Evolutionary conservation across 805 yeast genomes (phyloP).

Genomic region (Starmerella vaccinii): DNA sequence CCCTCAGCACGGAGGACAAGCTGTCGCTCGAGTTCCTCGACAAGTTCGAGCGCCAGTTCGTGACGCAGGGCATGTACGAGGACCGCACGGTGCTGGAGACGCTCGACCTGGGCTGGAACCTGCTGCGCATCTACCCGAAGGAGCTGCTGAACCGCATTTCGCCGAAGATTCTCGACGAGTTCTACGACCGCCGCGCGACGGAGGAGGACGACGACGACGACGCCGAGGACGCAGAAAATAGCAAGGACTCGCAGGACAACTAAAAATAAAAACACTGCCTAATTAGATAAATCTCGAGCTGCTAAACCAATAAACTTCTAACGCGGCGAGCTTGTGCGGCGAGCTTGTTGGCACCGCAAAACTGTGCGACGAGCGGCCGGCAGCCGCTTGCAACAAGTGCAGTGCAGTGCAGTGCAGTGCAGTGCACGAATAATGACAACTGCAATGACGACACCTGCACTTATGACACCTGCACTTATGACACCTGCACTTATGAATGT

Average conservation of each 20-base stretch:
- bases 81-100: slow-evolving; percentile 90
- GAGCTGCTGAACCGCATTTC: slow-evolving; percentile 97
- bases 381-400: no score
- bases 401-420: no score
- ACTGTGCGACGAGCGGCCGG: no score
- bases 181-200: slow-evolving; percentile 51
- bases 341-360: no score
- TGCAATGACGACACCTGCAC: no score
- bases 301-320: no score
- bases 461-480: no score
- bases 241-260: slow-evolving; percentile 1
- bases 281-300: not conserved
- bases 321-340: no score
- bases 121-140: slow-evolving; percentile 97
- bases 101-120: slow-evolving; percentile 95
- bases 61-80: slow-evolving; percentile 94
- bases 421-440: no score
- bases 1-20: slow-evolving; percentile 94
- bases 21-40: slow-evolving; percentile 94
- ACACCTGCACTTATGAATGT: no score
- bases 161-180: slow-evolving; percentile 90
- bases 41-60: slow-evolving; percentile 92
- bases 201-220: slow-evolving; percentile 43
- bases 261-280: not conserved
- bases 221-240: slow-evolving; percentile 31